Conservation (phyloP, 805 yeast genomes). For the Tetrapisispora phaffii region DNA sequence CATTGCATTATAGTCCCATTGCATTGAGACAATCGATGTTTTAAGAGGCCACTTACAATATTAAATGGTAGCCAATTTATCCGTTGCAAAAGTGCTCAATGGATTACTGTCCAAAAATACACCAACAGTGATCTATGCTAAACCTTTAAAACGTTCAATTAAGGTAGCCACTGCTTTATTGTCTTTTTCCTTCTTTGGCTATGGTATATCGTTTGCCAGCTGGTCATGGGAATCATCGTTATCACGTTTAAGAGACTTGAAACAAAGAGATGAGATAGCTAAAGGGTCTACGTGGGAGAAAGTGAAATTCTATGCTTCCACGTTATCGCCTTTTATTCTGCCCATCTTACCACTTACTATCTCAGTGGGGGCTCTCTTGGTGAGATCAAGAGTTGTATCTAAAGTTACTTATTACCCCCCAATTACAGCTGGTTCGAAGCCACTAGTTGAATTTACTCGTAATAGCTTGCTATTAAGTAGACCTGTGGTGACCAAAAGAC, state of each 20-base stretch:
- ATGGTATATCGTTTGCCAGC: constrained; percentile 23
- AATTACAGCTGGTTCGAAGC: constrained; percentile 8
- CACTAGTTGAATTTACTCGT: constrained; percentile 16
- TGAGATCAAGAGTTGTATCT: constrained; percentile 23
- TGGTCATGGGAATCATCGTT: constrained; percentile 20
- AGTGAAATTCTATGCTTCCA: constrained; percentile 8
- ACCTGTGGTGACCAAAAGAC: constrained; percentile 8
- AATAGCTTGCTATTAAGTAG: constrained; percentile 15
- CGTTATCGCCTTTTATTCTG: constrained; percentile 19
- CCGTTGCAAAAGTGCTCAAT: constrained; percentile 12
- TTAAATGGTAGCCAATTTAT: background rate
- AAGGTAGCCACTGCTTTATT: constrained; percentile 16
- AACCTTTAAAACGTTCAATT: constrained; percentile 10
- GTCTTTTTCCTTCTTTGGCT: constrained; percentile 20
- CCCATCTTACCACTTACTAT: constrained; percentile 22
- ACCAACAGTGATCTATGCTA: constrained; percentile 17
- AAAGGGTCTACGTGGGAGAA: constrained; percentile 3
- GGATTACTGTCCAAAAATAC: constrained; percentile 14
- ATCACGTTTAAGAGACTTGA: constrained; percentile 2
- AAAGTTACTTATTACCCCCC: constrained; percentile 19
- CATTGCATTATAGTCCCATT: no score
- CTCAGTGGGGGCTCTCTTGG: constrained; percentile 15
- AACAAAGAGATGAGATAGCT: constrained; percentile 7
- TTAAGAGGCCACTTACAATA: background rate
- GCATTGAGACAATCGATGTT: no score